Evolutionary conservation across 352 stramenopile species (phyloP), one percentile per base, ranked within the genome.

Genomic region (Ophiocytium majus): DNA sequence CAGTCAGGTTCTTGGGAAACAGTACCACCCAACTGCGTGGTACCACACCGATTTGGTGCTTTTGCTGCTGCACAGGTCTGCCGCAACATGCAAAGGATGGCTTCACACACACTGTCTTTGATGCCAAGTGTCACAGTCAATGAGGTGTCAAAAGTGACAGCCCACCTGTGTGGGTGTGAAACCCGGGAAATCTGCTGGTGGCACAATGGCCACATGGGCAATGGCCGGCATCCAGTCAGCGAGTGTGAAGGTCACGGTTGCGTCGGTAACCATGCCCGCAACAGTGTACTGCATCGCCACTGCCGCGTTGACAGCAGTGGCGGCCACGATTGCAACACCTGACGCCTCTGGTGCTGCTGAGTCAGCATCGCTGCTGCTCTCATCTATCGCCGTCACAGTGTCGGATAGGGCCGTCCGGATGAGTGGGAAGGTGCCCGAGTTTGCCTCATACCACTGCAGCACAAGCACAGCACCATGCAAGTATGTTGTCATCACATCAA

Each of bases 191-290:
- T 63, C 34, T 23, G n/a, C 34, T n/a, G 83, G 83, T 74, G 83
- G 50, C 63, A 82, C 79, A 32, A 87, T 34, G 32, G 37, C 28
- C 23, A 87, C 31, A 5, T 78, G 10, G 1, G 31, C 83, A 64
- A 63, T 32, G 10, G 36, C 14, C 5, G 83, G 83, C 50, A 87
- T 37, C 63, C 57, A 50, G 63, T 87, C 85, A 10, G 50, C 37
- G 10, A 86, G 1, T n/a, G 79, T 87, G n/a, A 87, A 87, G 66
- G 34, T 35, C 10, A 87, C 83, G 10, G 66, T 86, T n/a, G 79
- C 49, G 1, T 50, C 0, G 75, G 83, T 87, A 78, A 79, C 79
- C 36, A 87, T 80, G 32, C 79, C 79, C 19, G 79, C 83, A 19
- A 87, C 83, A 19, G 78, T 63, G 17, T 87, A 85, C 36, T 86